Base-by-base conservation (phyloP, 805 yeast genomes). In the Yarrowia alimentaria region DNA sequence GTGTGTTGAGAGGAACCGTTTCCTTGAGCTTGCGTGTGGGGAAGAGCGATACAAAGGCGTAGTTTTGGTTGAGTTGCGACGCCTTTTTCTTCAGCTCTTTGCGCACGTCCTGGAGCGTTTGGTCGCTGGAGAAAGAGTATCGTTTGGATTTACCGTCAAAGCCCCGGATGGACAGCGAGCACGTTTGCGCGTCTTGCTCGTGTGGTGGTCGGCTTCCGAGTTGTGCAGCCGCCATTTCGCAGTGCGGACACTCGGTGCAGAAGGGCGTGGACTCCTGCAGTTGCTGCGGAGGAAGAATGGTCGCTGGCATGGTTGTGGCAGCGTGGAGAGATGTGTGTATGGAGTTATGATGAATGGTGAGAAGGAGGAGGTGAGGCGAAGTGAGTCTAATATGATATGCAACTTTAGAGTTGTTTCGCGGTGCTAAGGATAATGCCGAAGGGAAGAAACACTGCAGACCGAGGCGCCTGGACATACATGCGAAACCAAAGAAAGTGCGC, bases 221-320 rank as follows among this genome's bases (percentile, higher is more conserved):
- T n/a, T 22, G 37, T 17, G 17, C 7, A 17, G 16, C 14, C 21
- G 28, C 29, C 6, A 13, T 7, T 8, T 28, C 35, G 37, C 50
- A 43, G 37, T 43, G 50, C 10, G 50, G 35, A 22, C 50, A 43
- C n/a, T 43, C 29, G n/a, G 50, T 14, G 37, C 50, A 43, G 22
- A 30, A 43, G 26, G 35, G 19, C 26, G 21, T 30, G n/a, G n/a
- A n/a, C n/a, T n/a, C n/a, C n/a, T n/a, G n/a, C n/a, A n/a, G n/a
- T n/a, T n/a, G n/a, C n/a, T n/a, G n/a, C n/a, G n/a, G n/a, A n/a
- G n/a, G n/a, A n/a, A n/a, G n/a, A n/a, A n/a, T n/a, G n/a, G n/a
- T n/a, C n/a, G n/a, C 11, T 5, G 42, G 22, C 42, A 35, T 35
- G 11, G 28, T 22, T 6, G 19, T 21, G 25, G 19, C n/a, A n/a